A percentile compares a stretch with the other conserved stretches of the same genome.
Evolutionary conservation across 257 asterid genomes (phyloP).

Genomic region (Plantago elongata): DNA sequence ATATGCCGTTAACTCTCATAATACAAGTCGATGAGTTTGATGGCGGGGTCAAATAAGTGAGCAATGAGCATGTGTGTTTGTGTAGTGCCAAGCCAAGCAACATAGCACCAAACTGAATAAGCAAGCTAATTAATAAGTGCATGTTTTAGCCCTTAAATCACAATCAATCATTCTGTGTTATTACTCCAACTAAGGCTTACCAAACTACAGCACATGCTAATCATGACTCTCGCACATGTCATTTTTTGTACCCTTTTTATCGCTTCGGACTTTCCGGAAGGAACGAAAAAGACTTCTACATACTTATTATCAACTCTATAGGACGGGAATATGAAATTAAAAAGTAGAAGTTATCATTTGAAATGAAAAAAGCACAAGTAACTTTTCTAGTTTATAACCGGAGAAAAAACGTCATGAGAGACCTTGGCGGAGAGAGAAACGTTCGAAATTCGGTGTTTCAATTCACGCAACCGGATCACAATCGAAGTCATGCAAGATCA

Average conservation of each 20-base stretch:
- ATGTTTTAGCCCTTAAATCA: background rate
- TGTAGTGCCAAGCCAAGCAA: constrained; percentile 18
- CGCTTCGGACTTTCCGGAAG: background rate
- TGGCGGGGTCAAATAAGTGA: background rate
- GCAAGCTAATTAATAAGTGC: no score
- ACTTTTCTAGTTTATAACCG: no score
- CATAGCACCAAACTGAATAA: constrained; percentile 19
- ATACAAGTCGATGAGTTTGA: background rate
- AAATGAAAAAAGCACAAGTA: no score
- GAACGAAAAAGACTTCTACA: constrained; percentile 19
- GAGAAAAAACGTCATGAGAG: no score
- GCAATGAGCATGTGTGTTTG: background rate
- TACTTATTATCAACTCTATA: no score
- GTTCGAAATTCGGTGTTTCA: no score
- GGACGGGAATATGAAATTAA: no score
- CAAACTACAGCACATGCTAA: constrained; percentile 15
- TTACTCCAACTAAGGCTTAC: constrained; percentile 13
- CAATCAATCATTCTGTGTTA: constrained; percentile 13
- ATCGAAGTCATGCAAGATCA: no score
- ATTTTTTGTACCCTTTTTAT: background rate
- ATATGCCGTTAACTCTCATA: no score
- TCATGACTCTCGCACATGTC: constrained; percentile 23
- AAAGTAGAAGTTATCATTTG: no score
- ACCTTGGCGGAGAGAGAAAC: no score
- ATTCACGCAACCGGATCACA: no score